A percentile compares a stretch with the other conserved stretches of the same genome.
Conservation (phyloP, 495 filamentous ascomycete species). For the Penicillium psychrofluorescens region DNA sequence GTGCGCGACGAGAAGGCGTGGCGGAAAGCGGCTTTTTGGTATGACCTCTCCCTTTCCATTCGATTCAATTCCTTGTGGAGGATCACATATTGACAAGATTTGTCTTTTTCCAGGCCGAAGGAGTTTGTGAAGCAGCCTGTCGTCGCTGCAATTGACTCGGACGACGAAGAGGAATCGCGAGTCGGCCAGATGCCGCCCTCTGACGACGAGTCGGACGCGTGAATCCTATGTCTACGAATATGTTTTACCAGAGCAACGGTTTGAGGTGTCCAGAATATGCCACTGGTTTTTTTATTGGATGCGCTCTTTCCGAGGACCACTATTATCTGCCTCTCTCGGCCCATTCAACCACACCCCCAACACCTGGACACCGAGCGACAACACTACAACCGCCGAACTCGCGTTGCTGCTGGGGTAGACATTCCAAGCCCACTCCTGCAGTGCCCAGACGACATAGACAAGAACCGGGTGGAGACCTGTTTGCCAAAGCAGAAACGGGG, state of each 20-base stretch:
- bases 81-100: background rate
- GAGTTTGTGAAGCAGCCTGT: constrained; percentile 61
- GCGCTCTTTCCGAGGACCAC: constrained; percentile 10
- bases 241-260: background rate
- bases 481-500: constrained; percentile 86
- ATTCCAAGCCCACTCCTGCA: constrained; percentile 97
- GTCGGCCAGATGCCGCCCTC: constrained; percentile 78
- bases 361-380: constrained; percentile 58
- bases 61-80: background rate
- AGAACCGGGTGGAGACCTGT: constrained; percentile 65
- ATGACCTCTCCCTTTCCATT: constrained; percentile 12
- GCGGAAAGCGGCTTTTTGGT: constrained; percentile 91
- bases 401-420: constrained; percentile 80
- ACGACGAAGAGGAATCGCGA: constrained; percentile 68
- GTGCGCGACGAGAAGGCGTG: constrained; percentile 86
- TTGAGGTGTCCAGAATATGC: background rate
- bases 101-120: constrained; percentile 54
- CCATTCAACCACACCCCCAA: constrained; percentile 28
- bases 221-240: background rate
- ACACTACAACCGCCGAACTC: constrained; percentile 75
- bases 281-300: constrained; percentile 11
- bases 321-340: constrained; percentile 9
- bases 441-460: constrained; percentile 66
- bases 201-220: constrained; percentile 47
- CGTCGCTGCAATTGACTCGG: constrained; percentile 23